Evolutionary conservation across 371 early-diverging fungal species (phyloP), one percentile per base, ranked within the genome.

Genomic region (Circinella umbellata): DNA sequence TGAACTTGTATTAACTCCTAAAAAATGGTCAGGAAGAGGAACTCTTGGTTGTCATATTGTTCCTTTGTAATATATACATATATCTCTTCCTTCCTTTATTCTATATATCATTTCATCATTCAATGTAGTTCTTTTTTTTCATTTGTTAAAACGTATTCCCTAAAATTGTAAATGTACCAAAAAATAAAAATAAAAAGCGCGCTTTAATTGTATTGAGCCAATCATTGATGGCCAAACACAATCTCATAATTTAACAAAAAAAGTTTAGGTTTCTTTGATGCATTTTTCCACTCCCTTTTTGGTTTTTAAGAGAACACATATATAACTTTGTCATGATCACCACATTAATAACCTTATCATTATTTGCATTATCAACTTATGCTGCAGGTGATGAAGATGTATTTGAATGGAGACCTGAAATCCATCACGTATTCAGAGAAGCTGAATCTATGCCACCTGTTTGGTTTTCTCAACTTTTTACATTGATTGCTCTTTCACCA

Each of bases 21-120:
- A 75, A 64, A 88, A 86, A 11, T 94, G 95, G 94, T 83, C 84
- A 11, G 95, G 94, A 15, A 80, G 90, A 20, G 95, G 95, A 1
- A 76, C 92, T 13, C 76, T 94, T n/a, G 95, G 95, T 1, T 83
- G 83, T 71, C 83, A 87, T 86, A 79, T 80, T 61, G 49, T 77
- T 13, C 79, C 77, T 17, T 18, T 76, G 4, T 75, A 47, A 59
- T n/a, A n/a, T n/a, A n/a, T n/a, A n/a, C n/a, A n/a, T 14, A 13
- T 39, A 59, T 11, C 38, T 15, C 18, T 37, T 15, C 51, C 51
- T 17, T 17, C 17, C 6, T 17, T 51, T 5, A 13, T 51, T 5
- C 7, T 1, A 13, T 51, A n/a, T 37, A 37, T 27, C 65, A 20
- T 64, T 8, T 48, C 42, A 27, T 27, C 27, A 48, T 46, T 10